These are phyloP conservation scores for Phlebiopsis gigantea DNA, from an alignment of 768 basidiomycete species.

Conservation along the genomic window DNA sequence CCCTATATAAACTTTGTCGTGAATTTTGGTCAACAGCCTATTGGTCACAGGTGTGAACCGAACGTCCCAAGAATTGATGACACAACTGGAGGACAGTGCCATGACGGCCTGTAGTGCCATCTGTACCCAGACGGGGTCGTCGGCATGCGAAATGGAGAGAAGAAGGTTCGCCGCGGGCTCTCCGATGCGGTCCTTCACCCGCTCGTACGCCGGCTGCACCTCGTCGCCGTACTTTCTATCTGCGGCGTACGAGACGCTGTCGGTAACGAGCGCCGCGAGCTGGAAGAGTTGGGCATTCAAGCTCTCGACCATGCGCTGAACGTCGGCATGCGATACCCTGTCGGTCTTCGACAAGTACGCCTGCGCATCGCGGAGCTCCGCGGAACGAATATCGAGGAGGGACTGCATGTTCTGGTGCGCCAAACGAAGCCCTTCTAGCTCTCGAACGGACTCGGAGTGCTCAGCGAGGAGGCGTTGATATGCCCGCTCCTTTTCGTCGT, in stretches of 20 bases:
- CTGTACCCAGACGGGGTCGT: not conserved
- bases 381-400: constrained; percentile 31
- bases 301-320: constrained; percentile 36
- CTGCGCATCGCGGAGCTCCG: constrained; percentile 40
- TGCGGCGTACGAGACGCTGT: constrained; percentile 26
- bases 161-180: not conserved
- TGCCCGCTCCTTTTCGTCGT: too few species aligned
- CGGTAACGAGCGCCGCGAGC: constrained; percentile 42
- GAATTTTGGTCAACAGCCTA: not conserved
- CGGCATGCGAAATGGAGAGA: not conserved
- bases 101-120: not conserved
- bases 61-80: not conserved
- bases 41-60: not conserved
- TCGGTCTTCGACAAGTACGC: constrained; percentile 41
- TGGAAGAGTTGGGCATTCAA: constrained; percentile 46
- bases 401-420: constrained; percentile 15
- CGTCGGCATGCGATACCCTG: constrained; percentile 37
- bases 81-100: not conserved
- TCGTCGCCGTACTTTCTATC: not conserved
- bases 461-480: not conserved
- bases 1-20: not conserved
- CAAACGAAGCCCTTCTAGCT: constrained; percentile 14
- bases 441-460: not conserved
- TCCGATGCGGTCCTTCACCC: not conserved
- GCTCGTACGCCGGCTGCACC: not conserved